Evolutionary conservation across 1,139 yeast genomes (phyloP).

Genomic region (Yamadazyma dushanensis): DNA sequence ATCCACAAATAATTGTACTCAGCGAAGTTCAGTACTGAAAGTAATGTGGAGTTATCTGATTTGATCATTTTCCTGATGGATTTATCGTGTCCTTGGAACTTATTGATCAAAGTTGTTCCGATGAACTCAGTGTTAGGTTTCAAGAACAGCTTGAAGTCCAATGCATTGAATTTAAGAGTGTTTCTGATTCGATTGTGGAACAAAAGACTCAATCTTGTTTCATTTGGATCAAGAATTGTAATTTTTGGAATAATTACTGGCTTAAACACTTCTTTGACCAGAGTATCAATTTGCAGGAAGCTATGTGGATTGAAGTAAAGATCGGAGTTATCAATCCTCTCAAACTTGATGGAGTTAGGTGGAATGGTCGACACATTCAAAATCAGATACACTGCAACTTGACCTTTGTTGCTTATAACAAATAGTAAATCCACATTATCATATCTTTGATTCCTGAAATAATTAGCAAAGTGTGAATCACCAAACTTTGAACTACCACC

Average conservation of each 20-base stretch:
- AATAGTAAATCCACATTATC: constrained; percentile 53
- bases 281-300: constrained; percentile 15
- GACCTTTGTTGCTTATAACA: constrained; percentile 46
- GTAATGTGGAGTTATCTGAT: constrained; percentile 24
- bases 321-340: constrained; percentile 15
- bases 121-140: constrained; percentile 10
- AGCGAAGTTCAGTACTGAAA: constrained; percentile 44
- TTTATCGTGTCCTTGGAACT: constrained; percentile 83
- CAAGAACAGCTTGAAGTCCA: constrained; percentile 19
- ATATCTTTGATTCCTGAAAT: constrained; percentile 16
- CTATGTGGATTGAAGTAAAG: constrained; percentile 10
- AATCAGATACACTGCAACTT: constrained; percentile 48
- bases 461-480: constrained; percentile 10
- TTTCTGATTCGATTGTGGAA: constrained; percentile 42
- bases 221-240: constrained; percentile 17
- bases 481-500: neutral
- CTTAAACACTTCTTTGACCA: constrained; percentile 13
- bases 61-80: constrained; percentile 68
- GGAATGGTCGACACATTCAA: constrained; percentile 53
- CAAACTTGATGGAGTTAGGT: constrained; percentile 37
- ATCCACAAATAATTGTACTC: constrained; percentile 69
- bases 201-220: constrained; percentile 19
- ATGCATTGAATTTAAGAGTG: constrained; percentile 30
- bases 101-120: constrained; percentile 32
- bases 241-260: constrained; percentile 29